Conservation (phyloP, 345 rosid genomes). For the Laguncularia racemosa region DNA sequence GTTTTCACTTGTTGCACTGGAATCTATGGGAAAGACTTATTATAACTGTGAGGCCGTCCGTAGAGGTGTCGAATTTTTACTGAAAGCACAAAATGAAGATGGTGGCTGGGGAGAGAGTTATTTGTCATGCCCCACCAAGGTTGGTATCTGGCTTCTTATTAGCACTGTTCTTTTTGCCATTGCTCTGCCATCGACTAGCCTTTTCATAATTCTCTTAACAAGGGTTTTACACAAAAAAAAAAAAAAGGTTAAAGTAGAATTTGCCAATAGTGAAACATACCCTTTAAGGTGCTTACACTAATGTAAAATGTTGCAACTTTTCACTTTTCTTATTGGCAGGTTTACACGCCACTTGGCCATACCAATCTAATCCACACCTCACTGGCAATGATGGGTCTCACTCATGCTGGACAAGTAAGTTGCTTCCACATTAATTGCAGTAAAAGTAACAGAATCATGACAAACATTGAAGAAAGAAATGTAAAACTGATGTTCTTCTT, state of each 20-base stretch:
- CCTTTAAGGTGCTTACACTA: background rate
- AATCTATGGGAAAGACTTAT: conserved; percentile 42
- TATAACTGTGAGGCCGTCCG: conserved; percentile 22
- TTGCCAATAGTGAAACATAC: too few relatives aligned
- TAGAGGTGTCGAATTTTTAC: conserved; percentile 35
- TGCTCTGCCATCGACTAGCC: too few relatives aligned
- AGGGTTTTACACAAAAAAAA: too few relatives aligned
- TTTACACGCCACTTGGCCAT: conserved; percentile 29
- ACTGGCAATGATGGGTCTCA: conserved; percentile 54
- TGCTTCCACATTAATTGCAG: too few relatives aligned
- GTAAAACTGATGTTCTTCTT: background rate
- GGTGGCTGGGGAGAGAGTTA: conserved; percentile 68
- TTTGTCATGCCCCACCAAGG: conserved; percentile 46
- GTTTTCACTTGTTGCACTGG: conserved; percentile 38
- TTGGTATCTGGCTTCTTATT: background rate
- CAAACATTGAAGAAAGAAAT: background rate
- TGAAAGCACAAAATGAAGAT: conserved; percentile 28
- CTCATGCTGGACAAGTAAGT: conserved; percentile 42
- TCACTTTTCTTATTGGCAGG: conserved; percentile 14
- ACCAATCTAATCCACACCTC: conserved; percentile 57
- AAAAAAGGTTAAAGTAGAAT: too few relatives aligned
- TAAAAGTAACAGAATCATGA: too few relatives aligned
- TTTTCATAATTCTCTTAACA: too few relatives aligned
- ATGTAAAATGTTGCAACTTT: background rate
- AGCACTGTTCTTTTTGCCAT: too few relatives aligned